Conservation (phyloP, 164 flowering plant species). For the Annona cherimola region DNA sequence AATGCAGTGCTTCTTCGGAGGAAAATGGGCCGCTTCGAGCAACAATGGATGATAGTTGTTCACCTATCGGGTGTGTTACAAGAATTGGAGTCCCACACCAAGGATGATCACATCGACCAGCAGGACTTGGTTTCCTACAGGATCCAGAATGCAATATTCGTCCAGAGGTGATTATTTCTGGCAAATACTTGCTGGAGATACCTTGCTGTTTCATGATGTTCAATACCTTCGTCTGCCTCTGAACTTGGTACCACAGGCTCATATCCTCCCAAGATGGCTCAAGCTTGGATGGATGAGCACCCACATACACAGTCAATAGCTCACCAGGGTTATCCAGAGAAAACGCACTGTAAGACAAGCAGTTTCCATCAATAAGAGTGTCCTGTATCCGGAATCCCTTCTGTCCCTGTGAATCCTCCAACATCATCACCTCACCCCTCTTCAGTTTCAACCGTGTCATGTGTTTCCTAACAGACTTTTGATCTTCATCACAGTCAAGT, state of each 20-base stretch:
- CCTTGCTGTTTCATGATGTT: constrained; percentile 59
- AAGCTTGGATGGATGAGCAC: constrained; percentile 74
- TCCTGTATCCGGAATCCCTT: constrained; percentile 46
- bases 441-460: constrained; percentile 34
- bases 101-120: constrained; percentile 65
- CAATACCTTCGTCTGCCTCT: constrained; percentile 78
- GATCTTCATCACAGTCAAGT: constrained; percentile 41
- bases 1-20: constrained; percentile 51
- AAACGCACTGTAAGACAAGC: constrained; percentile 43
- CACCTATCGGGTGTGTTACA: constrained; percentile 68
- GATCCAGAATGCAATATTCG: constrained; percentile 60
- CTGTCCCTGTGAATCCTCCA: constrained; percentile 49
- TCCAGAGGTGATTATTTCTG: constrained; percentile 62
- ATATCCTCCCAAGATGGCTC: constrained; percentile 90
- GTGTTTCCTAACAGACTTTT: constrained; percentile 25
- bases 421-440: constrained; percentile 39
- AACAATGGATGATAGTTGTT: constrained; percentile 43
- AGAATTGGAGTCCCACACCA: constrained; percentile 85
- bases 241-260: constrained; percentile 88
- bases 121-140: constrained; percentile 48
- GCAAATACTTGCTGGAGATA: constrained; percentile 54
- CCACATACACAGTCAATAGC: constrained; percentile 50
- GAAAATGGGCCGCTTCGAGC: constrained; percentile 43
- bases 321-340: constrained; percentile 45
- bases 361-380: constrained; percentile 34